phyloP scores from a whole-genome alignment of 352 stramenopile genomes.

The Globisporangium polare region DNA sequence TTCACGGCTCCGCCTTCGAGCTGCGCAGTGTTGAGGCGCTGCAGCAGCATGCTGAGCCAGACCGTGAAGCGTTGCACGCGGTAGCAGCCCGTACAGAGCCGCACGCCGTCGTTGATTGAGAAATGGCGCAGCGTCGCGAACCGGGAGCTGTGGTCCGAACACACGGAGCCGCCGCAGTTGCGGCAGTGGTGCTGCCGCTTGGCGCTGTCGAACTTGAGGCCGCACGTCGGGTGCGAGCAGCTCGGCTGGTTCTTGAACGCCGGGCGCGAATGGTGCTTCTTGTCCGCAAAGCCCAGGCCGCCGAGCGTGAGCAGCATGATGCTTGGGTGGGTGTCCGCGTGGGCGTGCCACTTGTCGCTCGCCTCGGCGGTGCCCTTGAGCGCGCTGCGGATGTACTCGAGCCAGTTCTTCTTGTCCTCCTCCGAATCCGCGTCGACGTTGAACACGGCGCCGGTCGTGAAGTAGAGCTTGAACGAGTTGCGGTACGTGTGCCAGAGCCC shows the following conservation, averaged over 20 bases:
- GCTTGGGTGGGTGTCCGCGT: conserved; percentile 26
- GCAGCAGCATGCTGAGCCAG: conserved; percentile 64
- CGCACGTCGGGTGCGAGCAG: conserved; percentile 60
- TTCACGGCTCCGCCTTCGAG: conserved; percentile 24
- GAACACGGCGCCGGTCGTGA: conserved; percentile 66
- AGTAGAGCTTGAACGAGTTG: conserved; percentile 83
- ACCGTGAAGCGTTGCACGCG: conserved; percentile 67
- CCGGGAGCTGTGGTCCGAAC: conserved; percentile 74
- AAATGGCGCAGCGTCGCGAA: conserved; percentile 67
- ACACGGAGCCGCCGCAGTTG: conserved; percentile 76
- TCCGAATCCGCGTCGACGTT: conserved; percentile 78
- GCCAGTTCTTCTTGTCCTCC: conserved; percentile 75
- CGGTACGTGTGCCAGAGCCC: conserved; percentile 79
- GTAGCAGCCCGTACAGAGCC: conserved; percentile 68
- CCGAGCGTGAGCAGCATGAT: conserved; percentile 51
- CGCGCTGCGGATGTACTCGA: conserved; percentile 72
- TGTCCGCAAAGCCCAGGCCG: conserved; percentile 56
- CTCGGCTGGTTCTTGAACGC: conserved; percentile 69
- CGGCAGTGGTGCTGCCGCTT: conserved; percentile 83
- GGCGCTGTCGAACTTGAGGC: conserved; percentile 68
- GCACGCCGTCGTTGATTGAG: conserved; percentile 56
- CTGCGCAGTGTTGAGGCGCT: conserved; percentile 53
- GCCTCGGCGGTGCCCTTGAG: conserved; percentile 35
- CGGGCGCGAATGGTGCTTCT: conserved; percentile 41
- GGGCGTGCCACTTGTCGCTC: conserved; percentile 34